A percentile compares a stretch with the other conserved stretches of the same genome.
Conservation (phyloP, 2,329 filamentous ascomycete genomes). For the Cladosporium sp. region DNA sequence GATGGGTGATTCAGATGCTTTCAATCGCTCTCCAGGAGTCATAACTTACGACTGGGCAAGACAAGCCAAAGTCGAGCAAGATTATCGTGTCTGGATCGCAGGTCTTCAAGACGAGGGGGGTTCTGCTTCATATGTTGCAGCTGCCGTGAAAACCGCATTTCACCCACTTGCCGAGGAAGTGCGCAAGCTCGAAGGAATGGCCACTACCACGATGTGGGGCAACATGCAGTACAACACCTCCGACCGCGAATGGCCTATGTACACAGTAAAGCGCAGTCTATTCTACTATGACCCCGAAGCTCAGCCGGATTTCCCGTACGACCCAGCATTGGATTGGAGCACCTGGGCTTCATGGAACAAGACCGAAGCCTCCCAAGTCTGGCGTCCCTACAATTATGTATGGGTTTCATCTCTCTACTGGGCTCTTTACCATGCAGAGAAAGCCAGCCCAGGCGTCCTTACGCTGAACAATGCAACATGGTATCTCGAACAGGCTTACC, state of each 20-base stretch:
- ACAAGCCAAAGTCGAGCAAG: slow-evolving; percentile 26
- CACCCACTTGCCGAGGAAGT: slow-evolving; percentile 50
- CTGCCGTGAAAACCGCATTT: slow-evolving; percentile 51
- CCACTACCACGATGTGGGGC: slow-evolving; percentile 42
- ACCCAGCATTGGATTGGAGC: slow-evolving; percentile 43
- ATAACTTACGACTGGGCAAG: slow-evolving; percentile 51
- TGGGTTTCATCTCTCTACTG: slow-evolving; percentile 55
- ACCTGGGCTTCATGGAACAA: slow-evolving; percentile 52
- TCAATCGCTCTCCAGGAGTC: slow-evolving; percentile 51
- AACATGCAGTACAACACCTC: slow-evolving; percentile 39
- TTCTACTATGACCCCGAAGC: slow-evolving; percentile 54
- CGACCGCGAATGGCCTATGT: slow-evolving; percentile 28
- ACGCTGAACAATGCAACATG: slow-evolving; percentile 46
- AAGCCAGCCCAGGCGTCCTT: slow-evolving; percentile 45
- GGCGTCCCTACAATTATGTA: slow-evolving; percentile 57
- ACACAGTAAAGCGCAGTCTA: slow-evolving; percentile 51
- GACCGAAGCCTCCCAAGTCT: slow-evolving; percentile 41
- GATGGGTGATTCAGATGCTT: slow-evolving; percentile 52
- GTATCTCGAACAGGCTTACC: slow-evolving; percentile 54
- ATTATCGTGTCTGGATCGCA: slow-evolving; percentile 52
- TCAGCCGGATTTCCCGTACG: slow-evolving; percentile 44
- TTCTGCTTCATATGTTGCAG: slow-evolving; percentile 53
- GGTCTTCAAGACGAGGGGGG: slow-evolving; percentile 59
- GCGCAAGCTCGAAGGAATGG: slow-evolving; percentile 43
- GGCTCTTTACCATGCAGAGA: slow-evolving; percentile 53